Conservation (phyloP, 768 basidiomycete genomes). For the Dioszegia aurantiaca region DNA sequence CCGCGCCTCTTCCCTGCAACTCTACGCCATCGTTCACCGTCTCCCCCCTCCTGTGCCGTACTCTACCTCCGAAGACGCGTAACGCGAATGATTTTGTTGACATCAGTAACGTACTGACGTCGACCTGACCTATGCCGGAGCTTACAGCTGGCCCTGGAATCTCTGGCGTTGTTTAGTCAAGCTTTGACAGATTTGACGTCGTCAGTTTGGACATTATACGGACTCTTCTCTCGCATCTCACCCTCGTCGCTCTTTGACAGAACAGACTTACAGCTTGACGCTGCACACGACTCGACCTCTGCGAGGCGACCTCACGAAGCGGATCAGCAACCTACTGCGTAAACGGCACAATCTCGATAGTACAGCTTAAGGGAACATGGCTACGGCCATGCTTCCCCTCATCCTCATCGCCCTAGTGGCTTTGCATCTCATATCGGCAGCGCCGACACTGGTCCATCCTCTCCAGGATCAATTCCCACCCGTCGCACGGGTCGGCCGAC, state of each 20-base stretch:
- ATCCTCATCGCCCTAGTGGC: slow-evolving; percentile 29
- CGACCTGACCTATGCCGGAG: too few species aligned
- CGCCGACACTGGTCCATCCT: slow-evolving; percentile 58
- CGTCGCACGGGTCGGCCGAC: slow-evolving; percentile 66
- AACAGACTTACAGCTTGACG: slow-evolving; percentile 2
- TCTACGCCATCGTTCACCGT: neutral
- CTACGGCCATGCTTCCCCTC: slow-evolving; percentile 24
- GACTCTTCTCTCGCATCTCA: neutral
- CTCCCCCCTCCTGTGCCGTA: neutral
- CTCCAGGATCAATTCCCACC: slow-evolving; percentile 71
- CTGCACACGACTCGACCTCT: slow-evolving; percentile 12
- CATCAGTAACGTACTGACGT: too few species aligned
- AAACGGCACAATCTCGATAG: neutral
- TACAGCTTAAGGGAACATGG: neutral
- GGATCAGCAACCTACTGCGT: neutral
- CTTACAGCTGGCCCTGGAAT: slow-evolving; percentile 1
- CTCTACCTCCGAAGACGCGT: neutral
- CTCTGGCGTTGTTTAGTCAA: neutral
- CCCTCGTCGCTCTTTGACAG: slow-evolving; percentile 12
- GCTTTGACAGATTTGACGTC: neutral
- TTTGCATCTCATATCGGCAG: slow-evolving; percentile 21
- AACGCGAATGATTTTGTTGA: slow-evolving; percentile 3
- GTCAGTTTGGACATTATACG: too few species aligned
- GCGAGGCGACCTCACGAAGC: slow-evolving; percentile 1
- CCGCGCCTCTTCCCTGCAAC: neutral